A percentile compares a stretch with the other conserved stretches of the same genome.
These are phyloP conservation scores for Rhodofomes roseus DNA, from an alignment of 1,284 basidiomycete species.

Conservation along the genomic window DNA sequence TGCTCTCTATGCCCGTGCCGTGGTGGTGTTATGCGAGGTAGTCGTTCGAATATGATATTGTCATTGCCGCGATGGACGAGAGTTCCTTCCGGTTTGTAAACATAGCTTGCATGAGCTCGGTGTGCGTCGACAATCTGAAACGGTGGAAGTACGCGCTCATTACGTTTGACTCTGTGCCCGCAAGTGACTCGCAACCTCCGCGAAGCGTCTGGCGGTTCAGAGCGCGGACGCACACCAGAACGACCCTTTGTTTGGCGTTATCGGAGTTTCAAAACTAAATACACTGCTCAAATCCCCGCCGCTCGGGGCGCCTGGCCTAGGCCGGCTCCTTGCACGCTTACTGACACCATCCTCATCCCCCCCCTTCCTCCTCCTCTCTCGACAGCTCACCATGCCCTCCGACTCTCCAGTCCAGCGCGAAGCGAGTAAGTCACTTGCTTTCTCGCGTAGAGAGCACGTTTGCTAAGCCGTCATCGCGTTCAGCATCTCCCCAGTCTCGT, in stretches of 20 bases:
- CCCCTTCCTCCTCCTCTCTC: constrained; percentile 17
- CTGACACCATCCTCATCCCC: constrained; percentile 25
- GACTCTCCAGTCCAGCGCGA: constrained; percentile 51
- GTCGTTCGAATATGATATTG: constrained; percentile 33
- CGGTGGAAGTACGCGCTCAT: no score
- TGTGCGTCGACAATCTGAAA: no score
- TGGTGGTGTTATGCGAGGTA: constrained; percentile 27
- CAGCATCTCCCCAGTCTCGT: constrained; percentile 52
- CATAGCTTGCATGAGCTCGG: not conserved
- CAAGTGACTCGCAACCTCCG: not conserved
- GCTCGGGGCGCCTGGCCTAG: constrained; percentile 2
- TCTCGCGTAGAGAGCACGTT: not conserved
- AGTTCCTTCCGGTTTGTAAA: constrained; percentile 17
- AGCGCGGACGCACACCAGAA: not conserved
- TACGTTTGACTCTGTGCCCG: not conserved
- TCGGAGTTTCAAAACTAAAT: constrained; percentile 6
- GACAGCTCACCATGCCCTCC: constrained; percentile 51
- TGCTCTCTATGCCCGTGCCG: constrained; percentile 30
- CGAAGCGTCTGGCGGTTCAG: not conserved
- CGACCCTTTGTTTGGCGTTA: not conserved
- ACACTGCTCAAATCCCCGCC: constrained; percentile 8
- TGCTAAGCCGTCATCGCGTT: not conserved
- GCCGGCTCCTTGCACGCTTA: constrained; percentile 20
- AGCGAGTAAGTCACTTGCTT: constrained; percentile 37
- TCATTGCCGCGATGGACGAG: constrained; percentile 24